Base-by-base conservation (phyloP, 352 stramenopile species). In the Globisporangium spinosum region DNA sequence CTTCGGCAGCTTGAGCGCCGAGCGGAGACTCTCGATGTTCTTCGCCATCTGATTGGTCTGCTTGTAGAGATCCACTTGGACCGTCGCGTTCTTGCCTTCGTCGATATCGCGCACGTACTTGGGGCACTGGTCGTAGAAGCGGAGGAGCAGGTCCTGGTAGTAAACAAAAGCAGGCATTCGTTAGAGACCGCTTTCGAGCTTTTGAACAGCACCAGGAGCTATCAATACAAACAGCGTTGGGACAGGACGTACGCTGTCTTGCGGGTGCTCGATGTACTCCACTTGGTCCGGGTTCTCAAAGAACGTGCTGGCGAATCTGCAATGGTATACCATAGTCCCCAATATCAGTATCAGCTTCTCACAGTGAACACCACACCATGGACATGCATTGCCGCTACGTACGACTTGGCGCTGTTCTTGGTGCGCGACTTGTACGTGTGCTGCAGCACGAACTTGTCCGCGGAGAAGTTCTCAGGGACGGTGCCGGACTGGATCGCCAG, bases 361-460 rank as follows among this genome's bases (percentile, higher is more conserved):
- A 7, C 17, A 49, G 17, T n/a, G n/a, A 34, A 10, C n/a, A 56
- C 32, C n/a, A 20, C 13, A 17, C 3, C 22, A 56, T 6, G 15
- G 20, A 27, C 45, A 13, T 56, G 2, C 5, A n/a, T 15, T 22
- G 43, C 1, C 27, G 22, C 10, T 10, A 22, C 79, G 32, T 79
- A 88, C 82, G 84, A 78, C 47, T 68, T 74, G 38, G 85, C 80
- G 58, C 80, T 91, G 62, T 79, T 70, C 22, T 76, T 82, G 4
- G 81, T 90, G 12, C 82, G 82, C 17, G 60, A 43, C 47, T 87
- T 79, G 66, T 82, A 79, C 5, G 85, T 93, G 76, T 91, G 80
- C 10, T 81, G 79, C 38, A 93, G 40, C 12, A 77, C 63, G 61
- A 80, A 89, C 17, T 68, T 72, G 15, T 70, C 77, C 2, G 64